Evolutionary conservation across 345 rosid genomes (phyloP).

Genomic region (Erysimum cheiranthoides): DNA sequence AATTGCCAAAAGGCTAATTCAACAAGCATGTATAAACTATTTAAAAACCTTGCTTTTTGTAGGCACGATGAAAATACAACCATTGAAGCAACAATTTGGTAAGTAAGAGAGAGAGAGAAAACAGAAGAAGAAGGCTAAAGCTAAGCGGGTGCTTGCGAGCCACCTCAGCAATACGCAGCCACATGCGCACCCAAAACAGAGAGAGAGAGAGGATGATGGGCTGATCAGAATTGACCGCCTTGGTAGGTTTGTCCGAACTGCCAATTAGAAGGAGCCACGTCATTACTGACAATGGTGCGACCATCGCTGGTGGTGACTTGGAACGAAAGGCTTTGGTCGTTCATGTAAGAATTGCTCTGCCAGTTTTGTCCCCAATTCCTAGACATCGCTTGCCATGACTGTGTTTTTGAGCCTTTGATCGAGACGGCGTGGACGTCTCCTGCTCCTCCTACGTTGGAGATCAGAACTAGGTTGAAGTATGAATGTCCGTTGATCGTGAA

Average conservation of each 20-base stretch:
- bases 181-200: slow-evolving; percentile 37
- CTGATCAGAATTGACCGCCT: slow-evolving; percentile 61
- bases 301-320: slow-evolving; percentile 96
- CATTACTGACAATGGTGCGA: slow-evolving; percentile 63
- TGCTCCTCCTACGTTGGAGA: slow-evolving; percentile 86
- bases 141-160: slow-evolving; percentile 73
- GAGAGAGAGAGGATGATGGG: slow-evolving; percentile 22
- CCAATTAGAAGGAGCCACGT: slow-evolving; percentile 69
- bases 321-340: slow-evolving; percentile 84
- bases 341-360: slow-evolving; percentile 89
- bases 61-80: slow-evolving; percentile 29
- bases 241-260: slow-evolving; percentile 91
- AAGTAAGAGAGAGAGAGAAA: neutral
- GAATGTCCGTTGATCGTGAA: slow-evolving; percentile 92
- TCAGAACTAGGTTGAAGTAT: slow-evolving; percentile 87
- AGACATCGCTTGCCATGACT: slow-evolving; percentile 88
- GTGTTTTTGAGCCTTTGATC: slow-evolving; percentile 86
- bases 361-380: slow-evolving; percentile 99
- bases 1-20: slow-evolving; percentile 13
- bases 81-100: slow-evolving; percentile 27
- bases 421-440: slow-evolving; percentile 83
- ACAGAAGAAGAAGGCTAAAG: slow-evolving; percentile 26
- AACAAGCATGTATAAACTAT: slow-evolving; percentile 1
- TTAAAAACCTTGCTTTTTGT: slow-evolving; percentile 14
- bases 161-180: slow-evolving; percentile 76